Conservation (phyloP, 23 red algal species). For the Chondrus crispus region DNA sequence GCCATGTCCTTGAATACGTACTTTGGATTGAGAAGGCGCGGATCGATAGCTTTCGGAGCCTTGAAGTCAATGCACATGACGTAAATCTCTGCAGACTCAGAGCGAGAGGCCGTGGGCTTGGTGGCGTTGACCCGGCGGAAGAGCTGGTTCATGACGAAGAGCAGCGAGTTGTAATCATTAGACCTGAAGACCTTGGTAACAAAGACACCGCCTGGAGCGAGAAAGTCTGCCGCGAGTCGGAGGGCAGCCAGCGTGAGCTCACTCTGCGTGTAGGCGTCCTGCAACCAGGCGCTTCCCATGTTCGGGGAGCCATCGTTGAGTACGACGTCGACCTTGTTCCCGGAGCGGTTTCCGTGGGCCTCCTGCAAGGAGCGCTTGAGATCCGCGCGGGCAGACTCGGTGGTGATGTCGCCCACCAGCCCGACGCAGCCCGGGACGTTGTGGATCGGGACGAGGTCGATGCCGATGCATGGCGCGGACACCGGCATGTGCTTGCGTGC, state of each 20-base stretch:
- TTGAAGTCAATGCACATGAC: constrained; percentile 72
- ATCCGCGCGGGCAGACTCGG: constrained; percentile 53
- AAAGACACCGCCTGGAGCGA: constrained; percentile 75
- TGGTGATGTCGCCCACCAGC: constrained; percentile 84
- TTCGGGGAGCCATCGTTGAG: constrained; percentile 94
- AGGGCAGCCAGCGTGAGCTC: constrained; percentile 92
- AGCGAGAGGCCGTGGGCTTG: constrained; percentile 81
- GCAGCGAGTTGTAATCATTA: constrained; percentile 84
- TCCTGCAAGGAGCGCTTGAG: constrained; percentile 53
- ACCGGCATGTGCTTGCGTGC: constrained; percentile 84
- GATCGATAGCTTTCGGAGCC: constrained; percentile 74
- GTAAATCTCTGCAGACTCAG: constrained; percentile 95
- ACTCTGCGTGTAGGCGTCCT: constrained; percentile 94
- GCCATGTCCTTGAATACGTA: constrained; percentile 84
- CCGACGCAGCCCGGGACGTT: constrained; percentile 47
- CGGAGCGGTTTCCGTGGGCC: neutral
- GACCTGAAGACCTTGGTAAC: constrained; percentile 95
- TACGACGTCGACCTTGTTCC: constrained; percentile 81
- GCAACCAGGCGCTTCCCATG: constrained; percentile 97
- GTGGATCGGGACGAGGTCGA: constrained; percentile 92
- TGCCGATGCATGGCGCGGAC: constrained; percentile 77
- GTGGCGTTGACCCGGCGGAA: constrained; percentile 84
- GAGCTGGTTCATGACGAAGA: constrained; percentile 89
- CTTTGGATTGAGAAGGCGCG: constrained; percentile 78
- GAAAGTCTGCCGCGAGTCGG: constrained; percentile 70